Evolutionary conservation across 495 filamentous ascomycete genomes (phyloP).

Genomic region (Daldinia concentrica): DNA sequence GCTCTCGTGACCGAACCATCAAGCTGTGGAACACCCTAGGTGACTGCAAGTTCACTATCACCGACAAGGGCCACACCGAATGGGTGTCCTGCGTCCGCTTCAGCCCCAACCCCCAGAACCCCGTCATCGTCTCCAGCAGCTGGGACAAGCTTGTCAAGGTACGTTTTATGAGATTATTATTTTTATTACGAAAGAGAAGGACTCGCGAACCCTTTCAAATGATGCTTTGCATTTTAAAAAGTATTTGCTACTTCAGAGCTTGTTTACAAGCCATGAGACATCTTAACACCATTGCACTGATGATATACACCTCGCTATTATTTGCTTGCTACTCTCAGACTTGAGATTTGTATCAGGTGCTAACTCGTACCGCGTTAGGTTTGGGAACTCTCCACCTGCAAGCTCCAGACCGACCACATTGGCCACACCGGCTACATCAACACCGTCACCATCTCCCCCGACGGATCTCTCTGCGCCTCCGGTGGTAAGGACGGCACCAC

Average conservation of each 20-base stretch:
- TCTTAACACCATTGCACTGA: conserved; percentile 92
- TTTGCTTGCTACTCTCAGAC: conserved; percentile 41
- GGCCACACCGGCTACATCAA: conserved; percentile 99
- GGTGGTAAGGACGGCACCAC: conserved; percentile 99
- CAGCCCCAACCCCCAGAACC: conserved; percentile 99
- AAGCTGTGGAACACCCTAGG: conserved; percentile 99
- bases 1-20: conserved; percentile 96
- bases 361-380: conserved; percentile 66
- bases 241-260: conserved; percentile 99
- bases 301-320: conserved; percentile 45
- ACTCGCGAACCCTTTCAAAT: conserved; percentile 55
- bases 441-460: conserved; percentile 99
- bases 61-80: conserved; percentile 99
- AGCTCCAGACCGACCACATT: conserved; percentile 99
- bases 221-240: conserved; percentile 86
- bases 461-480: conserved; percentile 98
- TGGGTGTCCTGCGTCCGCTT: conserved; percentile 99
- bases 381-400: conserved; percentile 99
- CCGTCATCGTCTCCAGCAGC: conserved; percentile 97
- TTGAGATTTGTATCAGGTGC: conserved; percentile 9
- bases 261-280: conserved; percentile 90
- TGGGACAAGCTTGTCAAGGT: conserved; percentile 99
- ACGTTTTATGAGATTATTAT: conserved; percentile 49
- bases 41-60: conserved; percentile 99
- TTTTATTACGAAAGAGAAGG: neutral